Evolutionary conservation across 2,329 filamentous ascomycete genomes (phyloP).

Genomic region (Ceratocystis lukuohia): DNA sequence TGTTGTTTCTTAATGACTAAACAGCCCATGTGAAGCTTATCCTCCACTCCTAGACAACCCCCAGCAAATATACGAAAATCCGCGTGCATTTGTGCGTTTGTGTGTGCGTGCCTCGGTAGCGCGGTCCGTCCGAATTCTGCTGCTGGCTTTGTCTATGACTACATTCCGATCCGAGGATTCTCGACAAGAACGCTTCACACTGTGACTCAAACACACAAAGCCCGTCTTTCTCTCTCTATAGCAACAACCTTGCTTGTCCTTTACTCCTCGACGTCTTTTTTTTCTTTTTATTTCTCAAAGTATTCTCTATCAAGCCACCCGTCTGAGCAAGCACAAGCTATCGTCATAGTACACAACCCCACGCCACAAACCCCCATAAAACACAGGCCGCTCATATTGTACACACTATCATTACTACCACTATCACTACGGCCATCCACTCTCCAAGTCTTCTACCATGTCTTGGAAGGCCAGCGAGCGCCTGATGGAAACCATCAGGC

Average conservation of each 20-base stretch:
- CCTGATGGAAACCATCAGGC: slow-evolving; percentile 93
- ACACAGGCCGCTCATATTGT: background rate
- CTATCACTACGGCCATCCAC: background rate
- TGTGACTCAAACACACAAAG: background rate
- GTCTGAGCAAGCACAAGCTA: background rate
- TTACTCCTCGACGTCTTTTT: background rate
- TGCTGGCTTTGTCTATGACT: background rate
- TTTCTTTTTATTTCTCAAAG: background rate
- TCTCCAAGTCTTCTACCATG: slow-evolving; percentile 42
- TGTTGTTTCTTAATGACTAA: background rate
- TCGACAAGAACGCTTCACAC: background rate
- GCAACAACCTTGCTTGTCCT: background rate
- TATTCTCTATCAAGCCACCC: background rate
- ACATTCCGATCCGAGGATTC: slow-evolving; percentile 6
- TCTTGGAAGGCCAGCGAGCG: slow-evolving; percentile 83
- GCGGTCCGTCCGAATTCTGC: slow-evolving; percentile 4
- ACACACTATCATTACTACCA: background rate
- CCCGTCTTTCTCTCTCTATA: background rate
- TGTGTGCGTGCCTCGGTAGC: slow-evolving; percentile 7
- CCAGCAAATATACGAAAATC: background rate
- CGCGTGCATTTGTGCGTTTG: background rate
- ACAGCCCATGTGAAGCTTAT: slow-evolving; percentile 3
- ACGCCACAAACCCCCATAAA: background rate
- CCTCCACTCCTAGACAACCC: background rate
- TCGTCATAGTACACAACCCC: slow-evolving; percentile 2